Conservation (phyloP, 2,329 filamentous ascomycete genomes). For the Fusarium sp. region DNA sequence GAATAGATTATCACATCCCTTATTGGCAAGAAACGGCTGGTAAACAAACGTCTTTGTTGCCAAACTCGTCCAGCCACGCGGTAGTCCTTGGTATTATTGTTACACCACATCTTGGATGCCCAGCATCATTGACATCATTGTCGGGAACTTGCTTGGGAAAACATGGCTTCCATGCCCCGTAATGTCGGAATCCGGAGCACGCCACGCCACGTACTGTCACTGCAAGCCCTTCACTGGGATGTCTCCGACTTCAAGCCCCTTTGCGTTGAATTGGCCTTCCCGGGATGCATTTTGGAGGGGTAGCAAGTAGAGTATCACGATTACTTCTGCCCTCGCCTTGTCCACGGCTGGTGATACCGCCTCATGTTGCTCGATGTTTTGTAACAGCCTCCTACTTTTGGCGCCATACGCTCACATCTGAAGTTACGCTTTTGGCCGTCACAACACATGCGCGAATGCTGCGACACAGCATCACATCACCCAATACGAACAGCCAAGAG, state of each 20-base stretch:
- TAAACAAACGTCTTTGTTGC: too few relatives aligned
- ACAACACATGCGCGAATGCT: constrained; percentile 7
- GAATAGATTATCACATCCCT: too few relatives aligned
- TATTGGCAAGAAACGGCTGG: too few relatives aligned
- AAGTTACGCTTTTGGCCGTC: neutral
- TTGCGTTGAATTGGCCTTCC: neutral
- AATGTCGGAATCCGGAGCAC: constrained; percentile 25
- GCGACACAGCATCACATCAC: neutral
- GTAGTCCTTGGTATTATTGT: neutral
- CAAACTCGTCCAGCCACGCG: too few relatives aligned
- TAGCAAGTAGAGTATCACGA: neutral
- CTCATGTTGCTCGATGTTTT: neutral
- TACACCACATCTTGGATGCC: neutral
- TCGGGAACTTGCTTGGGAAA: constrained; percentile 5
- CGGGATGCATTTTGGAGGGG: too few relatives aligned
- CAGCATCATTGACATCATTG: constrained; percentile 7
- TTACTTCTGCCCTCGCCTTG: neutral
- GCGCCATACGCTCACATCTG: neutral
- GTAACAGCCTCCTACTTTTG: neutral
- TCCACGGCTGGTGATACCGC: neutral
- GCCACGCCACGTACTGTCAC: neutral
- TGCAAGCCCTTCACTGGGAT: constrained; percentile 1
- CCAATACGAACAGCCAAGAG: constrained; percentile 12
- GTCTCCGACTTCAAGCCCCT: neutral
- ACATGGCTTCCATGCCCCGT: constrained; percentile 14